Evolutionary conservation across 169 alveolate genomes (phyloP), one percentile per base, ranked within the genome.

Genomic region (Plasmodium knowlesi): DNA sequence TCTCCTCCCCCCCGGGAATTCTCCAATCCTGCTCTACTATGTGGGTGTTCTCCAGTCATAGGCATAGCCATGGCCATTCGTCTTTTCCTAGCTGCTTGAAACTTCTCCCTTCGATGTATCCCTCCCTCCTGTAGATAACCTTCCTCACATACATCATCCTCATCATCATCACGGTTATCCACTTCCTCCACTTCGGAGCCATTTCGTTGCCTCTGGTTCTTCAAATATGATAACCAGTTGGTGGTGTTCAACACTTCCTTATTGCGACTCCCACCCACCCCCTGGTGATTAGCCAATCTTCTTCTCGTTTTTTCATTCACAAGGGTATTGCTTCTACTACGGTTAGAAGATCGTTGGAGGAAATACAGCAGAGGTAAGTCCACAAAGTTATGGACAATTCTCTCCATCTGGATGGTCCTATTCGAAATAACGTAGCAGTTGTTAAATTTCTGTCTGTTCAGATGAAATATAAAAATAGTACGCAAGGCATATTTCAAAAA

Each of bases 371-470:
- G 32, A 32, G 92, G 95, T 0, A 91, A n/a, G 30, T 91, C 95
- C 34, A 91, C 34, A 81, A 91, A 91, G 43, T 80, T 70, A 83
- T 91, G 46, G 0, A 91, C 22, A 19, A 91, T 72, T 19, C 71
- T 81, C 71, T 91, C 84, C 95, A 91, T 91, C 25, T 82, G 82
- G 3, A 91, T 91, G 5, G 76, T 70, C 32, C 95, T 61, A 70
- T 91, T 91, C 6, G 95, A 91, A 10, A 91, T 81, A 46, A 91
- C 76, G 34, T 71, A 91, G 12, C 92, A 91, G 25, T 91, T 91
- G n/a, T 14, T 91, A 80, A 81, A 91, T 28, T 81, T 80, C 37
- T 91, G 95, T 32, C 53, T 50, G n/a, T 80, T 91, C 71, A 91
- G 57, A 28, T 91, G 82, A 82, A 30, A 81, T 19, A 50, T 67